Percentiles rank a stretch among this genome's conserved stretches.
Evolutionary conservation across 345 rosid genomes (phyloP).

Genomic region (Populus alba): DNA sequence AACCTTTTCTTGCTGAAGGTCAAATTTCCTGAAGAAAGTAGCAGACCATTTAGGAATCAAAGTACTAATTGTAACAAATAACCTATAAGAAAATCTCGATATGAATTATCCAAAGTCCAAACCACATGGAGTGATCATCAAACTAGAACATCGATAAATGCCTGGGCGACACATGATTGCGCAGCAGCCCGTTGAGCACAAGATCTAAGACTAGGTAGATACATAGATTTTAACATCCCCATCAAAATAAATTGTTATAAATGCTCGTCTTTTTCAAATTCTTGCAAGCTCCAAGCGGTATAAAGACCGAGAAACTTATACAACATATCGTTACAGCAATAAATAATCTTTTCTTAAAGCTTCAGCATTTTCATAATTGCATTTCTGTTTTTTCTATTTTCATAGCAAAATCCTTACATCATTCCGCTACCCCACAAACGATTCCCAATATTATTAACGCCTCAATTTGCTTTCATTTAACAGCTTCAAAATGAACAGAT

Average conservation of each 20-base stretch:
- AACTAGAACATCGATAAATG: neutral
- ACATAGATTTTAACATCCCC: neutral
- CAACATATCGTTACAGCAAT: too few species aligned
- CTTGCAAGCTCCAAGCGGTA: neutral
- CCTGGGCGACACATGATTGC: neutral
- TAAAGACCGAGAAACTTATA: neutral
- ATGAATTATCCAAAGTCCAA: neutral
- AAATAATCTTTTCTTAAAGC: neutral
- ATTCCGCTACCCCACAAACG: neutral
- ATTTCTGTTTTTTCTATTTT: neutral
- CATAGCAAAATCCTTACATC: neutral
- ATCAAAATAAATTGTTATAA: neutral
- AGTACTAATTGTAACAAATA: neutral
- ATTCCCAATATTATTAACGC: neutral
- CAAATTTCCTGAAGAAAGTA: slow-evolving; percentile 19
- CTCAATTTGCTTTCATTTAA: neutral
- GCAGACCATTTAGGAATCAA: neutral
- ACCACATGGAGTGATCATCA: neutral
- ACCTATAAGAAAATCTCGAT: neutral
- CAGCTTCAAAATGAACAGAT: neutral
- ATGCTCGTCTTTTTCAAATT: neutral
- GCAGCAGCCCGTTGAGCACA: neutral
- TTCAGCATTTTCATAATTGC: neutral
- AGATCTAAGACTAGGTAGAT: neutral
- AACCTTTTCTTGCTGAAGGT: slow-evolving; percentile 13